A percentile compares a stretch with the other conserved stretches of the same genome.
Evolutionary conservation across 441 rosid species (phyloP).

Genomic region (Jatropha podagrica): DNA sequence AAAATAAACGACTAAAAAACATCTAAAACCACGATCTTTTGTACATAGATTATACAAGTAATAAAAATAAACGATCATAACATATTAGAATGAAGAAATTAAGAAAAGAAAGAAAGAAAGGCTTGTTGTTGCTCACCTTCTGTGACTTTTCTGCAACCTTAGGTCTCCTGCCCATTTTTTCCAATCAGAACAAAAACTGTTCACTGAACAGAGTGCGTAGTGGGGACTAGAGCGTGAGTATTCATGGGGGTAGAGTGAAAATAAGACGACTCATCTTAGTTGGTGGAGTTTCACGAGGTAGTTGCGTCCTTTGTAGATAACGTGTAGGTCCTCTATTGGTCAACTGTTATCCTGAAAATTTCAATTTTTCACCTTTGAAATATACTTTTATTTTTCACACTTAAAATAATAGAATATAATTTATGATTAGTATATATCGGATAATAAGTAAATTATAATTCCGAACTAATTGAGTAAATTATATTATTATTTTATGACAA

Average conservation of each 20-base stretch:
- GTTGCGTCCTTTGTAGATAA: neutral
- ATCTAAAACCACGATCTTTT: no score
- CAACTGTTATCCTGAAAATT: neutral
- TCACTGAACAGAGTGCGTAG: no score
- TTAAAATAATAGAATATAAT: no score
- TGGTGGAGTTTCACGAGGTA: neutral
- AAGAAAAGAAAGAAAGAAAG: neutral
- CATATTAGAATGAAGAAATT: neutral
- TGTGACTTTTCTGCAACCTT: conserved; percentile 14
- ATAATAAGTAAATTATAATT: no score
- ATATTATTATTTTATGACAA: no score
- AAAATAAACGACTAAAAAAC: no score
- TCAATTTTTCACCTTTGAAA: neutral
- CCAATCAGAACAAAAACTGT: no score
- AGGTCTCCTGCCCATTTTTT: conserved; percentile 29
- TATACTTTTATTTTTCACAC: no score
- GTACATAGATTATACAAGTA: no score
- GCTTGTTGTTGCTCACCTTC: conserved; percentile 12
- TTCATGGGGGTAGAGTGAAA: neutral
- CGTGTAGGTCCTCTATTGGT: neutral
- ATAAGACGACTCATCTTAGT: no score
- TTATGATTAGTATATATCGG: no score
- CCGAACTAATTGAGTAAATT: no score
- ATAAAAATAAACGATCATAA: neutral
- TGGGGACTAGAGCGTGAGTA: neutral